Base-by-base conservation (phyloP, 495 filamentous ascomycete genomes). In the Aspergillus sclerotioniger region DNA sequence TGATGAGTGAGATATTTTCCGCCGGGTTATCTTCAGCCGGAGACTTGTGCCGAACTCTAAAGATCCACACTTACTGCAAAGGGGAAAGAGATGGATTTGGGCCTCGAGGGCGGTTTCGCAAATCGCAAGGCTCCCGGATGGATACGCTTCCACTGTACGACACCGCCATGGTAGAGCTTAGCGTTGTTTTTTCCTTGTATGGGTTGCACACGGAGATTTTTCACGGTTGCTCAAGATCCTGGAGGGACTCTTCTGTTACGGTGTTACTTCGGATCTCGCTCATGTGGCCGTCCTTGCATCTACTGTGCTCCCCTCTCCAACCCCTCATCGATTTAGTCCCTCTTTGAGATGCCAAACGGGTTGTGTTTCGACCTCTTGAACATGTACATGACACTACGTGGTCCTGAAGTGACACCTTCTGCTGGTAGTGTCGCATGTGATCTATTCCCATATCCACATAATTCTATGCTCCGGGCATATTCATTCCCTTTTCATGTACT, bases 51-150 rank as follows among this genome's bases (percentile, higher is more conserved):
- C 47, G 28, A 50, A 32, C 15, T 16, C 16, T 16, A 31, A 17
- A 32, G 15, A 20, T 49, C 46, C 46, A 44, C 41, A n/a, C 46
- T 49, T 49, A 49, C 46, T 28, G 3, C 9, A 49, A 49, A 15
- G 20, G 19, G 13, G 4, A 29, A 15, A 49, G 13, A 29, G 3
- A 21, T 47, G 6, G 44, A n/a, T n/a, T 41, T 41, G 44, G 44
- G 17, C 44, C 21, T 28, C 44, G 16, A 47, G 41, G 15, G 9
- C 41, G 41, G 19, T 17, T 17, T 45, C 3, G 16, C 44, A 46
- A 20, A 7, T 13, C 19, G 19, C 46, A 12, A 13, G 37, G 37
- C 37, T 31, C 3, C 15, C 47, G 46, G 47, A 17, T 6, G 20
- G n/a, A 16, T n/a, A 16, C n/a, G 47, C 12, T 32, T 50, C 7